phyloP scores from a whole-genome alignment of 2,329 filamentous ascomycete genomes.

The Xylaria sp. region DNA sequence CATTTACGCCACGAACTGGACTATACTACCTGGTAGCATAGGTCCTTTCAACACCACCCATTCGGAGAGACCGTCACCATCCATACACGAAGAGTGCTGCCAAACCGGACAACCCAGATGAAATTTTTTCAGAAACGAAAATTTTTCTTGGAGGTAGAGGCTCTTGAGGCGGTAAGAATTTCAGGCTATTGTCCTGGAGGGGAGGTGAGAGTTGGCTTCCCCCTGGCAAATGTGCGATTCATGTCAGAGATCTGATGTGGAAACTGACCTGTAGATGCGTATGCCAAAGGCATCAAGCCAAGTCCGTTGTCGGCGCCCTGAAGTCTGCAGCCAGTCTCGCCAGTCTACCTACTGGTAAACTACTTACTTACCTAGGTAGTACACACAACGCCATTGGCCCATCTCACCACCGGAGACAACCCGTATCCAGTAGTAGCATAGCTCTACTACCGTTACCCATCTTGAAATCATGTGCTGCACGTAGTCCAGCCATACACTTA shows the following conservation, averaged over 20 bases:
- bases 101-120: constrained; percentile 25
- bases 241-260: constrained; percentile 10
- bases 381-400: constrained; percentile 6
- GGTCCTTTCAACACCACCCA: neutral
- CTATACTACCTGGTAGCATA: neutral
- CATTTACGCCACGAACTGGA: constrained; percentile 10
- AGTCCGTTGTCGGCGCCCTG: constrained; percentile 35
- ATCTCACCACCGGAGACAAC: neutral
- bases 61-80: neutral
- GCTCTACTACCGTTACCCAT: too few relatives aligned
- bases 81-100: neutral
- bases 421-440: neutral
- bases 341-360: neutral
- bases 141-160: neutral
- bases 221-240: constrained; percentile 26
- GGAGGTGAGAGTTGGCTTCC: constrained; percentile 9
- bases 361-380: neutral
- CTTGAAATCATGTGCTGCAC: too few relatives aligned
- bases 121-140: constrained; percentile 7
- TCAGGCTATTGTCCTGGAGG: neutral
- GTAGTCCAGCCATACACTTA: too few relatives aligned
- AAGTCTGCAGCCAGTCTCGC: constrained; percentile 10
- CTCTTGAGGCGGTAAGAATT: constrained; percentile 15
- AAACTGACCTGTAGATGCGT: neutral
- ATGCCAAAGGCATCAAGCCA: constrained; percentile 5